These are phyloP conservation scores for Aspergillus panamensis DNA, from an alignment of 495 filamentous ascomycete species.

Conservation along the genomic window DNA sequence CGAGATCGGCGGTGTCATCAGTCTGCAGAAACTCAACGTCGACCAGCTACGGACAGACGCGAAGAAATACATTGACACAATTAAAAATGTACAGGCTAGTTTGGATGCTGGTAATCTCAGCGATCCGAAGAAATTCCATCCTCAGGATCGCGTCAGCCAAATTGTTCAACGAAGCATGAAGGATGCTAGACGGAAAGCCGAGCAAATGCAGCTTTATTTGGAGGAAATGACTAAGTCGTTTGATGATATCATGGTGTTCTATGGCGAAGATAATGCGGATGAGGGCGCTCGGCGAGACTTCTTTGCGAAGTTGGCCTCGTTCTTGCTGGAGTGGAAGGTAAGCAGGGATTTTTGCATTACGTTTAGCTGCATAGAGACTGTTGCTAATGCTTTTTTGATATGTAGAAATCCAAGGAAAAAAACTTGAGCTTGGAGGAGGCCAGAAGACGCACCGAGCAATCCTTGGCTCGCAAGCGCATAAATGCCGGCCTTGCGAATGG, in stretches of 20 bases:
- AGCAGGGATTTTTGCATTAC: conserved; percentile 21
- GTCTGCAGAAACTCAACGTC: conserved; percentile 90
- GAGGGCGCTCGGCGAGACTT: conserved; percentile 95
- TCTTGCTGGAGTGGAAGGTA: conserved; percentile 90
- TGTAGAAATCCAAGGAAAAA: conserved; percentile 79
- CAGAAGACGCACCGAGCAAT: conserved; percentile 78
- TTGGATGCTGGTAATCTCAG: conserved; percentile 92
- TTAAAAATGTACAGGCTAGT: conserved; percentile 86
- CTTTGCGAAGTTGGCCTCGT: conserved; percentile 89
- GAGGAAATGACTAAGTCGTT: conserved; percentile 90
- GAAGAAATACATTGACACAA: conserved; percentile 91
- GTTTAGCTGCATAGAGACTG: not conserved
- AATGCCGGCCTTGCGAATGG: conserved; percentile 55
- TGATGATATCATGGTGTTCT: conserved; percentile 95
- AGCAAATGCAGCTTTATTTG: conserved; percentile 90
- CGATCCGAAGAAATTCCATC: conserved; percentile 96
- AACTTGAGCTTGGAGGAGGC: conserved; percentile 81
- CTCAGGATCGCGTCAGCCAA: conserved; percentile 89
- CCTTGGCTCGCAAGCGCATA: conserved; percentile 82
- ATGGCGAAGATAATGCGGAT: conserved; percentile 88
- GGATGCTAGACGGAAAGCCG: conserved; percentile 91
- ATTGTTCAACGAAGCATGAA: conserved; percentile 93
- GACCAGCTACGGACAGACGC: conserved; percentile 87
- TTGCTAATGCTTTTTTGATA: conserved; percentile 6
- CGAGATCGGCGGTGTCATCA: conserved; percentile 77